A percentile compares a stretch with the other conserved stretches of the same genome.
These are phyloP conservation scores for Ustilago trichophora DNA, from an alignment of 1,284 basidiomycete genomes.

Conservation along the genomic window DNA sequence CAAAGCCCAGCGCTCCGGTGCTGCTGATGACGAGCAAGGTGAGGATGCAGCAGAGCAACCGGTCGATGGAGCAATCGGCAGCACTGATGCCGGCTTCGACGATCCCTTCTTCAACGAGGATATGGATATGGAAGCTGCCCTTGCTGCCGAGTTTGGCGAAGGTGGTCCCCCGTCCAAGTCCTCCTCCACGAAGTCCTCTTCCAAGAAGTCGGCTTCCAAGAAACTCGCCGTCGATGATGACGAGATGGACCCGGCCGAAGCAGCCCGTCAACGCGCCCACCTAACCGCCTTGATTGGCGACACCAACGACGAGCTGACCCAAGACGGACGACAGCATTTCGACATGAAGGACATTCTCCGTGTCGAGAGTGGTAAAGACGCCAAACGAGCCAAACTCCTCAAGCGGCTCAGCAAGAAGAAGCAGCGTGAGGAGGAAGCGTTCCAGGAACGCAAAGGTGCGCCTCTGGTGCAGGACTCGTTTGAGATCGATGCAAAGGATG, in stretches of 20 bases:
- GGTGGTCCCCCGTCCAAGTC: constrained; percentile 67
- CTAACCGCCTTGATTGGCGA: constrained; percentile 42
- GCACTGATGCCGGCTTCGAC: constrained; percentile 59
- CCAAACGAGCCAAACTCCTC: constrained; percentile 63
- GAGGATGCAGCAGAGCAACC: constrained; percentile 5
- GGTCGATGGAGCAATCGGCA: constrained; percentile 16
- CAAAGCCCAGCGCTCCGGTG: constrained; percentile 26
- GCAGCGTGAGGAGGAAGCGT: constrained; percentile 38
- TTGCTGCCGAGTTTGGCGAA: constrained; percentile 65
- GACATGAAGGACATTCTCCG: constrained; percentile 89
- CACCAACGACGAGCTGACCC: constrained; percentile 50
- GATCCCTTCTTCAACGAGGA: constrained; percentile 72
- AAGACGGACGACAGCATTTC: constrained; percentile 74
- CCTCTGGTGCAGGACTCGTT: constrained; percentile 70
- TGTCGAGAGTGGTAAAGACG: constrained; percentile 74
- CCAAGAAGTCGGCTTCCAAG: constrained; percentile 7
- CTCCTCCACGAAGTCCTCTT: constrained; percentile 12
- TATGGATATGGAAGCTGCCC: constrained; percentile 60
- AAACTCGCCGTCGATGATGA: neutral
- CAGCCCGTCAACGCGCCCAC: constrained; percentile 25
- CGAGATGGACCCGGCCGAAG: constrained; percentile 25
- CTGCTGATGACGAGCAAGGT: constrained; percentile 17
- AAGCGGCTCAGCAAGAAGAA: constrained; percentile 50
- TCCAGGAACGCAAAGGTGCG: constrained; percentile 67
- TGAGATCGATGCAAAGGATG: constrained; percentile 83